Evolutionary conservation across 164 flowering plant species (phyloP), one percentile per base, ranked within the genome.

Genomic region (Dillenia turbinata): DNA sequence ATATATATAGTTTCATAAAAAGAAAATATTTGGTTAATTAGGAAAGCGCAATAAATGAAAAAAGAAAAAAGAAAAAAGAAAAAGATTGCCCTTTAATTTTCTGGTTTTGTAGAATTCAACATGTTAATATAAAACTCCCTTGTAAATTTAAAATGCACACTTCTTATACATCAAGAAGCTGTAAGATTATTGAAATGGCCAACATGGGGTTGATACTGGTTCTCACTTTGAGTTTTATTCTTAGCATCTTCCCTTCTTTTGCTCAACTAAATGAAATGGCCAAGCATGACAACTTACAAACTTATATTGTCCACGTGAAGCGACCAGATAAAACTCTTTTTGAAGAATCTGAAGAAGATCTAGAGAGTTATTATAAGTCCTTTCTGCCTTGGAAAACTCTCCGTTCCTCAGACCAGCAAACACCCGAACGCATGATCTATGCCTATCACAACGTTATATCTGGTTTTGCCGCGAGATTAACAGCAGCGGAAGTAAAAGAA

Each of bases 381-480:
- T 75, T 75, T 54, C 60, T 78, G 48, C 73, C 75, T 0, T 1
- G 22, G 22, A 19, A 19, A 19, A 19, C 22, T 19, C 22, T 10
- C 49, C 45, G 6, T 10, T 22, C 26, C 17, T 22, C 56, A 10
- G 17, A 22, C 26, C 52, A 44, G 13, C 14, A 62, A 3, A 14
- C 33, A 12, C 9, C 51, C 44, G 10, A 48, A 22, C 53, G 51
- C 10, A 46, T 62, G 47, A 14, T 62, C 10, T 62, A 51, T 44
- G 40, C 65, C 0, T 62, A 62, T 14, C 33, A 62, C 4, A 40
- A 62, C 16, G 80, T 65, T 13, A 7, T 57, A n/a, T 61, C 44
- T 8, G 81, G 81, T 1, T 77, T 77, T 47, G 77, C 82, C 0
- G 77, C 71, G 10, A 67, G 65, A 49, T 45, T 78, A n/a, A 63